Evolutionary conservation across 2,329 filamentous ascomycete species (phyloP).

Genomic region (Metarhizium humberi): DNA sequence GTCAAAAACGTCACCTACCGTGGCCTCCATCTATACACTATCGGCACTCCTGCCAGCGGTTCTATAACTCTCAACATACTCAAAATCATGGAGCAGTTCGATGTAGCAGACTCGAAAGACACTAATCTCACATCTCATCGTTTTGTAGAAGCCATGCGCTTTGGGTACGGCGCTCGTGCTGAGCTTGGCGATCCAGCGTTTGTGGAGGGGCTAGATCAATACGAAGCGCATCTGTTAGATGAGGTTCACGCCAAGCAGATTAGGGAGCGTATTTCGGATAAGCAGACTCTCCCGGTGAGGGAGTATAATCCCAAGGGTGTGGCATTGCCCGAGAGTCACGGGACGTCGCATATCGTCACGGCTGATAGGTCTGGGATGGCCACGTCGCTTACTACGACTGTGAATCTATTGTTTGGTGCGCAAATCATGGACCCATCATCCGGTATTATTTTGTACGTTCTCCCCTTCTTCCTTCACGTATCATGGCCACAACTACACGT

Average conservation of each 20-base stretch:
- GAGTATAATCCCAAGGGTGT: constrained; percentile 63
- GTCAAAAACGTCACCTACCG: constrained; percentile 57
- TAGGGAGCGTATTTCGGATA: constrained; percentile 60
- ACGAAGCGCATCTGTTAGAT: constrained; percentile 61
- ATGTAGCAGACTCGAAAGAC: constrained; percentile 40
- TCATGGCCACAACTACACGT: background rate
- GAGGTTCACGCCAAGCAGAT: constrained; percentile 48
- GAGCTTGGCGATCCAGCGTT: constrained; percentile 76
- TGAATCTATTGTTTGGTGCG: constrained; percentile 81
- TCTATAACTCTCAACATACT: constrained; percentile 65
- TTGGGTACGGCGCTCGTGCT: constrained; percentile 73
- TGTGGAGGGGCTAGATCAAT: constrained; percentile 50
- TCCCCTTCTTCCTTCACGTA: background rate
- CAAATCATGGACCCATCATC: constrained; percentile 71
- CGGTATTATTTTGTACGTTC: constrained; percentile 59
- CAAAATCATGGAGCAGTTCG: constrained; percentile 75
- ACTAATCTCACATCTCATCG: constrained; percentile 68
- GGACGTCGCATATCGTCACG: constrained; percentile 65
- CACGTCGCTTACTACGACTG: constrained; percentile 73
- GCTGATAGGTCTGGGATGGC: constrained; percentile 67
- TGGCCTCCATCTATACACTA: constrained; percentile 59
- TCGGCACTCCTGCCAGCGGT: constrained; percentile 70
- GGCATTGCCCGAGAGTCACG: constrained; percentile 60
- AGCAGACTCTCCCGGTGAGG: constrained; percentile 58
- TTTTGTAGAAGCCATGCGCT: constrained; percentile 80